phyloP scores from a whole-genome alignment of 140 eudicot species.

The Ambrosia hybrid region DNA sequence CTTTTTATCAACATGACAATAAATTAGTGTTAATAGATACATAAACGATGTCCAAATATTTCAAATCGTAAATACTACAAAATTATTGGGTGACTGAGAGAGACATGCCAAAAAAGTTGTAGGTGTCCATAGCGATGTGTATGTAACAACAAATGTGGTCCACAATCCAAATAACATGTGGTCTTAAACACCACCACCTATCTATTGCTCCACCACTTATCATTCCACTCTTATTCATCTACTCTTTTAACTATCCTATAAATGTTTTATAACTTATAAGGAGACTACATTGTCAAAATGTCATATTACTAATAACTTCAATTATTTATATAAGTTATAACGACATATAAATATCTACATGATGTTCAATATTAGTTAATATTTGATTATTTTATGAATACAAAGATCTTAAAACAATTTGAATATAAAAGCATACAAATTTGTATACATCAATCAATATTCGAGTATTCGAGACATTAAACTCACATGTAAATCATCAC shows the following conservation, averaged over 20 bases:
- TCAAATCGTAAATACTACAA: background rate
- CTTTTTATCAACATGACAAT: too few species aligned
- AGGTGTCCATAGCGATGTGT: background rate
- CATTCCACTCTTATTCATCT: background rate
- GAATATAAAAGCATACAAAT: background rate
- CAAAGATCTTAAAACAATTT: background rate
- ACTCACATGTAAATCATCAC: too few species aligned
- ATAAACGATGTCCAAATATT: background rate
- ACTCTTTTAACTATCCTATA: background rate
- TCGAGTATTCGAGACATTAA: too few species aligned
- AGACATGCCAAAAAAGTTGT: background rate
- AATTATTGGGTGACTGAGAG: background rate
- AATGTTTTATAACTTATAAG: background rate
- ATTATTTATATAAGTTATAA: background rate
- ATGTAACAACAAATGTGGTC: constrained; percentile 7
- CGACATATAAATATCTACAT: background rate
- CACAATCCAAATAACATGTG: constrained; percentile 21
- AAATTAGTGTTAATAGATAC: background rate
- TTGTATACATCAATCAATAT: too few species aligned
- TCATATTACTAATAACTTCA: background rate
- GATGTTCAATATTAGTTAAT: background rate
- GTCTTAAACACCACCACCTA: constrained; percentile 23
- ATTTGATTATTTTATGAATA: background rate
- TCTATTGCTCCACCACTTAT: constrained; percentile 17
- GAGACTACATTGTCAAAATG: background rate